Evolutionary conservation across 2,329 filamentous ascomycete species (phyloP).

Genomic region (Monosporascus sp.): DNA sequence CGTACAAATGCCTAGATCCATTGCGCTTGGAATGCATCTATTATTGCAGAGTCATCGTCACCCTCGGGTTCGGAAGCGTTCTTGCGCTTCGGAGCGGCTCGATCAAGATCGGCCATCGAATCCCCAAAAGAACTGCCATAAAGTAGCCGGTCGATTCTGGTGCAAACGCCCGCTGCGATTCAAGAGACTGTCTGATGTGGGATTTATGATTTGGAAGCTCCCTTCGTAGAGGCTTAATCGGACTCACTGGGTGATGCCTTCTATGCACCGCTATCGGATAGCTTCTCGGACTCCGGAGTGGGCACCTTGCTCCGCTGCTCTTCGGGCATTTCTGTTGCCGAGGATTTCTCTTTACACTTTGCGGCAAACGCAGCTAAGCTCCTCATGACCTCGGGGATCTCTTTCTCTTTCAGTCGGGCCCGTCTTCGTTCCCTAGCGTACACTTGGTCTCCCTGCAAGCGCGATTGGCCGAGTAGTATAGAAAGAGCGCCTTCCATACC

Average conservation of each 20-base stretch:
- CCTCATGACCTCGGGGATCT: conserved; percentile 20
- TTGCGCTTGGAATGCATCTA: neutral
- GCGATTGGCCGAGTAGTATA: conserved; percentile 15
- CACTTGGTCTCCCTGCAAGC: conserved; percentile 7
- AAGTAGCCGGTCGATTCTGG: too few relatives aligned
- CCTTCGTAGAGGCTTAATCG: too few relatives aligned
- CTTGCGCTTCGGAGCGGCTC: too few relatives aligned
- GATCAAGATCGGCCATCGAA: too few relatives aligned
- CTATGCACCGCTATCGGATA: too few relatives aligned
- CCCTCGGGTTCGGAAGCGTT: too few relatives aligned
- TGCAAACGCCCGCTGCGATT: too few relatives aligned
- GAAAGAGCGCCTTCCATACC: conserved; percentile 17
- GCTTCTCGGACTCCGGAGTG: neutral
- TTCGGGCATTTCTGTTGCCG: neutral
- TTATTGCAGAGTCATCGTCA: neutral
- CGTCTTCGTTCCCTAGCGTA: conserved; percentile 20
- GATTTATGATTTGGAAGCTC: too few relatives aligned
- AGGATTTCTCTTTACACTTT: conserved; percentile 1
- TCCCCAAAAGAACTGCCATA: too few relatives aligned
- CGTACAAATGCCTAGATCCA: neutral
- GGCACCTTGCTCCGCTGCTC: neutral
- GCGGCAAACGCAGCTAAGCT: conserved; percentile 17
- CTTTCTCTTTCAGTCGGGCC: conserved; percentile 7
- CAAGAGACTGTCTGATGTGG: too few relatives aligned
- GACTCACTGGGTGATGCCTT: too few relatives aligned